Percentiles rank a stretch among this genome's conserved stretches.
Conservation (phyloP, 108 stramenopile species). For the Seminavis robusta region DNA sequence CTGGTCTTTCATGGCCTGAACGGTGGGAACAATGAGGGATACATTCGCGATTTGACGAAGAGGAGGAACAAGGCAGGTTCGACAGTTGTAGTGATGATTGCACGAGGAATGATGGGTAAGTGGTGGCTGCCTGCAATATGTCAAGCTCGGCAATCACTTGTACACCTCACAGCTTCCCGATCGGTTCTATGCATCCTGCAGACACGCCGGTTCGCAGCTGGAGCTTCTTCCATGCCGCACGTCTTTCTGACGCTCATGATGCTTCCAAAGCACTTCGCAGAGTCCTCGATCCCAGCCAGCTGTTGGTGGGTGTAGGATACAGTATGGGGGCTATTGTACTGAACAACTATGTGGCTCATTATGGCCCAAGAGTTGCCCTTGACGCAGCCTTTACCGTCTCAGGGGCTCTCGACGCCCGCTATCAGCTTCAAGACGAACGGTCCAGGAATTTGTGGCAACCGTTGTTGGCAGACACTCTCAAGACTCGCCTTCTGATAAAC, state of each 20-base stretch:
- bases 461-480: constrained; percentile 58
- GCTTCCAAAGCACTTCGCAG: constrained; percentile 56
- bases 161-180: too few species aligned
- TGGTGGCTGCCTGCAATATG: constrained; percentile 46
- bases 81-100: constrained; percentile 77
- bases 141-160: too few species aligned
- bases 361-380: constrained; percentile 56
- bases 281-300: constrained; percentile 32
- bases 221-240: constrained; percentile 88
- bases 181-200: too few species aligned
- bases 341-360: constrained; percentile 79
- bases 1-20: constrained; percentile 89
- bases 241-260: constrained; percentile 73
- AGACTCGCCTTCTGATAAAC: constrained; percentile 44
- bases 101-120: constrained; percentile 84
- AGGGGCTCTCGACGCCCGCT: constrained; percentile 81
- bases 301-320: constrained; percentile 78
- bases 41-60: constrained; percentile 72
- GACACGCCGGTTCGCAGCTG: constrained; percentile 63
- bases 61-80: constrained; percentile 52
- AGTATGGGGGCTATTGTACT: constrained; percentile 86
- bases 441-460: constrained; percentile 89
- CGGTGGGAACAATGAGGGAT: constrained; percentile 81
- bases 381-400: constrained; percentile 74
- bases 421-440: constrained; percentile 52